Base-by-base conservation (phyloP, 257 asterid species). In the Solanum sejunctum region DNA sequence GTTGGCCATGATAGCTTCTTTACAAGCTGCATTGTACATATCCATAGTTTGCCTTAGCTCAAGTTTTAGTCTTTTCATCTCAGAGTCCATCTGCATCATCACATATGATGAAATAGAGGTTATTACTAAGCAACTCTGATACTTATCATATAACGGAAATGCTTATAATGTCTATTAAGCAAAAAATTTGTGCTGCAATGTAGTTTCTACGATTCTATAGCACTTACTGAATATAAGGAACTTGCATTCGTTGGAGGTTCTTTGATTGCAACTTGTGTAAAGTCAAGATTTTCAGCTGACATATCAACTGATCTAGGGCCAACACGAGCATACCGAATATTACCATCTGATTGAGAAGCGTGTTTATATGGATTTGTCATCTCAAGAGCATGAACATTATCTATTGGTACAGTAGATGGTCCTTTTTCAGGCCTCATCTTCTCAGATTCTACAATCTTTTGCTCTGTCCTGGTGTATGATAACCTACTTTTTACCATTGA, bases 21-120 rank as follows among this genome's bases (percentile, higher is more conserved):
- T 92, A 93, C 95, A 93, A 85, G 95, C 96, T 73, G 91, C 84
- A 73, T 88, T 95, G 83, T 94, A 95, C 96, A 92, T 90, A 57
- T 90, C 88, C 95, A 95, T 86, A 20, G 98, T 92, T 73, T 94
- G 95, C 84, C 92, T 84, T 85, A 95, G 90, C 88, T 95, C 94
- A n/a, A 83, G 89, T 86, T 91, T 92, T 70, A 95, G 89, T 63
- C 92, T 91, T 78, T 85, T 77, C 91, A 90, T 87, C 88, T 90
- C 90, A 10, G 70, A 84, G 73, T 81, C 91, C 83, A 89, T 69
- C 92, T 89, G 89, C 87, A 77, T 10, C 15, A 78, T 49, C 64
- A 78, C 66, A 78, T 70, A 75, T n/a, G 84, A 67, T 1, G 28
- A 83, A 6, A 67, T 5, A 67, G 23, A 41, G 36, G 13, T 49